Evolutionary conservation across 495 filamentous ascomycete genomes (phyloP).

Genomic region (Tuber microsphaerosporum): DNA sequence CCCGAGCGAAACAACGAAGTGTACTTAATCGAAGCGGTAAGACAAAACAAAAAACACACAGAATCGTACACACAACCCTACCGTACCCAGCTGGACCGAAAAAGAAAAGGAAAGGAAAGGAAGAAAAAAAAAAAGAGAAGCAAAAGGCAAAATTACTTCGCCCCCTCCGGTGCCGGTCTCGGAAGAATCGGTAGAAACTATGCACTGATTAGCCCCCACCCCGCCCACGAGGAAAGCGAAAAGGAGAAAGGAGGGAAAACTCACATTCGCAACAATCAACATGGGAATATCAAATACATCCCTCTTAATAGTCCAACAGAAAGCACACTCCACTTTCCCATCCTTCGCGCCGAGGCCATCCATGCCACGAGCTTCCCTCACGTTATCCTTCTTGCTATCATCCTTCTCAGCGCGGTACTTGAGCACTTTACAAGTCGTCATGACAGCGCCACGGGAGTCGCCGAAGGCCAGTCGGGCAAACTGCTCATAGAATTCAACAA

Average conservation of each 20-base stretch:
- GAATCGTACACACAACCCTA: neutral
- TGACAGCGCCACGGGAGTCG: conserved; percentile 74
- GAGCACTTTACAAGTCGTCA: conserved; percentile 74
- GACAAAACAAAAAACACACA: neutral
- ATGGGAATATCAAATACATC: conserved; percentile 98
- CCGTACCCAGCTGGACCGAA: neutral
- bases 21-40: neutral
- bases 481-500: conserved; percentile 91
- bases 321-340: conserved; percentile 87
- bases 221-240: neutral
- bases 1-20: neutral
- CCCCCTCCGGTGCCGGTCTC: neutral
- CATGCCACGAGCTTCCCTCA: conserved; percentile 42
- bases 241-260: conserved; percentile 43
- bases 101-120: neutral
- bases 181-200: neutral
- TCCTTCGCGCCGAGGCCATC: conserved; percentile 67
- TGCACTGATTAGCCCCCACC: neutral
- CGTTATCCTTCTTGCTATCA: conserved; percentile 29
- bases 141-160: neutral
- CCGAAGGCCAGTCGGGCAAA: conserved; percentile 86
- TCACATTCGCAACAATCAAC: conserved; percentile 94
- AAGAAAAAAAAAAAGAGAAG: neutral
- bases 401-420: conserved; percentile 60
- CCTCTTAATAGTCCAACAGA: conserved; percentile 92